Evolutionary conservation across 2,329 filamentous ascomycete genomes (phyloP), one percentile per base, ranked within the genome.

Genomic region (Bisporella sp.): DNA sequence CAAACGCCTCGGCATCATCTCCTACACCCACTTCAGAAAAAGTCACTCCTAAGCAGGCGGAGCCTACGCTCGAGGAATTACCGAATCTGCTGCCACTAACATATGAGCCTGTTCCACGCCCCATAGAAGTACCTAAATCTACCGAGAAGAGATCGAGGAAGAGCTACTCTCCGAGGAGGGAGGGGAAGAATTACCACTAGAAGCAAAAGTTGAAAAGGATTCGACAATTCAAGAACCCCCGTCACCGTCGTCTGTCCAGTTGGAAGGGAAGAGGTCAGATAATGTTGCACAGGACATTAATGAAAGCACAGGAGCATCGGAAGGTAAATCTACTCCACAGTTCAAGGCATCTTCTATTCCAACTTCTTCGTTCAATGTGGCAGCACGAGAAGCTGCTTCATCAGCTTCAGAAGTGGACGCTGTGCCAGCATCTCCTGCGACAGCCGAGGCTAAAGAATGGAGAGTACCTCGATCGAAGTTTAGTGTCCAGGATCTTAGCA

Each of bases 381-480:
- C 21, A 6, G 29, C 33, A 9, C 8, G 21, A 7, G 30, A 46
- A 11, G 13, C 33, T 13, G 13, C 31, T 37, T n/a, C 11, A 9
- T 30, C 31, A 3, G 32, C 13, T 12, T 6, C 45, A 41, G 33
- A 53, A 33, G 30, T 30, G 29, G 7, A 12, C 28, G 9, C 42
- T 32, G 5, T 33, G 7, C 43, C 41, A 44, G 37, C 43, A 31
- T 50, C 52, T 13, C 48, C 51, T 12, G 21, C 39, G n/a, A 54
- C 50, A 37, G 28, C 31, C 12, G 48, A 54, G 37, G 35, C 48
- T 28, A 50, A 47, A 39, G 51, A 53, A 8, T 54, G 47, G 57
- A 61, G 59, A 28, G 45, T 62, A 41, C 58, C 62, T 11, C 54
- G 54, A 31, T 64, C 61, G 8, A 63, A 62, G 30, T 61, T 62